phyloP scores from a whole-genome alignment of 495 filamentous ascomycete species.

The Acidiella bohemica region DNA sequence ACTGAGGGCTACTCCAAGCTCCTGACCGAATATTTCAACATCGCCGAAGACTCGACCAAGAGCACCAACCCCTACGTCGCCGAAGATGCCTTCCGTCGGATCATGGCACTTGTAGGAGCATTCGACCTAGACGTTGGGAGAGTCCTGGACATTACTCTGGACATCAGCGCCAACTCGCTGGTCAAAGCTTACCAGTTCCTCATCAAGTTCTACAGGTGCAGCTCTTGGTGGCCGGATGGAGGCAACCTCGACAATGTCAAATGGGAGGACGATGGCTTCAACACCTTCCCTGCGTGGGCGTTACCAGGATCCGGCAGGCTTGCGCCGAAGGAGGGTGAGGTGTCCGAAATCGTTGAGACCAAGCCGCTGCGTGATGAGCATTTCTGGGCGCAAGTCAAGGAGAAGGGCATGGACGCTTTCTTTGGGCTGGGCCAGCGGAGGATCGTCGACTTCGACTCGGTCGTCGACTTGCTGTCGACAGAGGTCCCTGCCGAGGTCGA shows the following conservation, averaged over 20 bases:
- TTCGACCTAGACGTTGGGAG: slow-evolving; percentile 91
- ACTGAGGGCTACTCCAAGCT: slow-evolving; percentile 89
- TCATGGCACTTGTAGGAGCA: slow-evolving; percentile 83
- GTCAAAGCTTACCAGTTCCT: slow-evolving; percentile 83
- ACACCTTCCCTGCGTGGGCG: slow-evolving; percentile 62
- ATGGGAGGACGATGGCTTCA: slow-evolving; percentile 27
- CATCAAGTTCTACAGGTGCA: slow-evolving; percentile 73
- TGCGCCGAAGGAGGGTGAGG: slow-evolving; percentile 34
- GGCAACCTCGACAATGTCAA: slow-evolving; percentile 27
- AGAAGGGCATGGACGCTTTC: slow-evolving; percentile 66
- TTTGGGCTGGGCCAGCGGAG: slow-evolving; percentile 49
- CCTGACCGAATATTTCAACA: slow-evolving; percentile 76
- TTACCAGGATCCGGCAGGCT: slow-evolving; percentile 45
- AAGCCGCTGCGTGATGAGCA: slow-evolving; percentile 50
- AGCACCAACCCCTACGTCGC: slow-evolving; percentile 36
- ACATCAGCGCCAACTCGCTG: slow-evolving; percentile 74
- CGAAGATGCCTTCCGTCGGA: slow-evolving; percentile 59
- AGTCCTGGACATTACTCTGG: slow-evolving; percentile 81
- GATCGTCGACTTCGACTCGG: slow-evolving; percentile 16
- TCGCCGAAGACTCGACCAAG: slow-evolving; percentile 34
- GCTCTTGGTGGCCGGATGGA: slow-evolving; percentile 92
- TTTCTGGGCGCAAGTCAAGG: slow-evolving; percentile 73
- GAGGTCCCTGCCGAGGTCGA: slow-evolving; percentile 10
- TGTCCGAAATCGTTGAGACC: slow-evolving; percentile 34
- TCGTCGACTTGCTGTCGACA: slow-evolving; percentile 4